Conservation (phyloP, 164 flowering plant genomes). For the Nymphaea colorata region DNA sequence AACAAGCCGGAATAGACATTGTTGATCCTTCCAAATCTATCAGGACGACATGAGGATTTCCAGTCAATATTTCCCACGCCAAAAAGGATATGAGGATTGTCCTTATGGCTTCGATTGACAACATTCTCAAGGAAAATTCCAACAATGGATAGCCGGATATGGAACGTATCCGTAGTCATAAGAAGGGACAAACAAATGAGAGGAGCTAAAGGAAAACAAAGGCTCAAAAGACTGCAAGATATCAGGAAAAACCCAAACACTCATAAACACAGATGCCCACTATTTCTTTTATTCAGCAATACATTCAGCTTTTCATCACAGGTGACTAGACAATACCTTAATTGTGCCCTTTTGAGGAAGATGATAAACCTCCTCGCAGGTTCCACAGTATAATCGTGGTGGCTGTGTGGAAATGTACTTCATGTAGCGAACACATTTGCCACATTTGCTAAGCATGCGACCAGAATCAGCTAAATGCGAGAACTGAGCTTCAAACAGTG, state of each 20-base stretch:
- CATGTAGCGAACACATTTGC: constrained; percentile 90
- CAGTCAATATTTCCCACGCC: no score
- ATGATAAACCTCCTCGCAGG: constrained; percentile 91
- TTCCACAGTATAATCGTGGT: constrained; percentile 68
- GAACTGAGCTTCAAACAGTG: constrained; percentile 93
- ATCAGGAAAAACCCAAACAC: neutral
- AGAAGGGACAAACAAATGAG: neutral
- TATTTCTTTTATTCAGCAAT: neutral
- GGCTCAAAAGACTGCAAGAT: neutral
- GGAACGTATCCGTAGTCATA: neutral
- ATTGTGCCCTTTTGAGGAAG: constrained; percentile 85
- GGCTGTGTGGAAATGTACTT: constrained; percentile 70
- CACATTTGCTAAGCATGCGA: constrained; percentile 83
- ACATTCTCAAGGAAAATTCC: no score
- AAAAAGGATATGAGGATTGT: no score
- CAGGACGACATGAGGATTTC: no score
- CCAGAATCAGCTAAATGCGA: constrained; percentile 92
- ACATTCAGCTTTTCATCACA: neutral
- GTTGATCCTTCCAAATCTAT: no score
- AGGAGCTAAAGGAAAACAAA: neutral
- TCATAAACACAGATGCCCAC: neutral
- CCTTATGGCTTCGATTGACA: no score
- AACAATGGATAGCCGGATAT: no score
- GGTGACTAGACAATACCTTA: constrained; percentile 37
- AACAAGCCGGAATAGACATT: no score